Evolutionary conservation across 257 asterid genomes (phyloP).

Genomic region (Gynochthodes officinalis): DNA sequence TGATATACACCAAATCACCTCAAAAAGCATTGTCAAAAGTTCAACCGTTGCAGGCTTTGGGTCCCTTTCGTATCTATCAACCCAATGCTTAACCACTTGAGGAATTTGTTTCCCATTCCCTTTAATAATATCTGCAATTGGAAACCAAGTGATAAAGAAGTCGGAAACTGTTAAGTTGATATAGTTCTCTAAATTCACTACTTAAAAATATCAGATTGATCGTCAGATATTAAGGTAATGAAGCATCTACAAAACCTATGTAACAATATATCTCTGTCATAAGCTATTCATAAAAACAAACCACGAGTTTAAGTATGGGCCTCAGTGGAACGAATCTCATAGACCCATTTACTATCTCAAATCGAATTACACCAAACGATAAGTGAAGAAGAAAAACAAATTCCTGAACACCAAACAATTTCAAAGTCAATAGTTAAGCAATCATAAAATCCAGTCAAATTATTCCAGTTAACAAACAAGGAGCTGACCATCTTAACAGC

Average conservation of each 20-base stretch:
- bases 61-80: constrained; percentile 71
- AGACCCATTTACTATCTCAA: not conserved
- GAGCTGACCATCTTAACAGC: not conserved
- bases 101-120: constrained; percentile 79
- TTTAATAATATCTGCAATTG: constrained; percentile 65
- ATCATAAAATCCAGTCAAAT: not conserved
- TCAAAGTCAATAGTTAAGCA: not conserved
- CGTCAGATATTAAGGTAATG: not conserved
- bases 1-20: constrained; percentile 49
- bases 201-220: not conserved
- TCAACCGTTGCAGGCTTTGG: constrained; percentile 68
- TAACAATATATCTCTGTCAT: not conserved
- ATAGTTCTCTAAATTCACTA: not conserved
- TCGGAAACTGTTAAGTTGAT: not conserved
- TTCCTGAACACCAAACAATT: not conserved
- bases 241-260: not conserved
- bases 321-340: not conserved
- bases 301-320: not conserved
- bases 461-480: not conserved
- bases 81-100: constrained; percentile 76
- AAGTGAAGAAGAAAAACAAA: not conserved
- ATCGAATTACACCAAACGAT: not conserved
- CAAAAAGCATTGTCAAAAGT: constrained; percentile 75
- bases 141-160: constrained; percentile 13
- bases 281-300: not conserved